Evolutionary conservation across 305 asterid genomes (phyloP).

Genomic region (Fraxinus albicans): DNA sequence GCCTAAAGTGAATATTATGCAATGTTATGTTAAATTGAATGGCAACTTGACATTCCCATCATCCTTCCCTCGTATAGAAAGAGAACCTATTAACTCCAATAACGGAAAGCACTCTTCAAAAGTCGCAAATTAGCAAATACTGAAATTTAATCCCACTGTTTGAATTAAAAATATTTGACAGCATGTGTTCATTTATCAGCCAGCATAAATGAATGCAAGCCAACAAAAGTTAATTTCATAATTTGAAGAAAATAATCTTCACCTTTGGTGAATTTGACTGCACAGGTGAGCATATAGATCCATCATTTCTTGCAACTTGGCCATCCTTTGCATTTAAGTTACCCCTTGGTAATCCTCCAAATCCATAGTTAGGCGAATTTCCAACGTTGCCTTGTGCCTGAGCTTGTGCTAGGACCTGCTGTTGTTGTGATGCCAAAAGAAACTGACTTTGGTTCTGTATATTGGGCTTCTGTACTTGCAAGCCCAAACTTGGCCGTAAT

Average conservation of each 20-base stretch:
- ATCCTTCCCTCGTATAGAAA: neutral
- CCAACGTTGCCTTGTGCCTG: conserved; percentile 90
- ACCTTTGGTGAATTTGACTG: conserved; percentile 90
- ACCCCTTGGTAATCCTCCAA: conserved; percentile 82
- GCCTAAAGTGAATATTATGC: neutral
- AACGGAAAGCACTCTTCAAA: conserved; percentile 6
- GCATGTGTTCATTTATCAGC: neutral
- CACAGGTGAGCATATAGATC: conserved; percentile 86
- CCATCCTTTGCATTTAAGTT: conserved; percentile 78
- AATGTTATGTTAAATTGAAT: neutral
- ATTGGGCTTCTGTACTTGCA: conserved; percentile 89
- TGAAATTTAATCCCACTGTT: neutral
- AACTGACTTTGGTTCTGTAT: conserved; percentile 78
- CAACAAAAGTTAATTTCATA: conserved; percentile 12
- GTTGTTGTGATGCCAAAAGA: conserved; percentile 84
- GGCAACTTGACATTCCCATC: neutral
- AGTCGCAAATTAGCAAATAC: conserved; percentile 12
- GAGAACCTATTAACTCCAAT: neutral
- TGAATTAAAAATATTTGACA: conserved; percentile 9
- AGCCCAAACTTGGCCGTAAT: conserved; percentile 78
- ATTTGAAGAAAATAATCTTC: conserved; percentile 17
- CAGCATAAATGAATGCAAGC: conserved; percentile 17
- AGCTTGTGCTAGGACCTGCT: conserved; percentile 89
- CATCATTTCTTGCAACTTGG: conserved; percentile 90
- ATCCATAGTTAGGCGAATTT: conserved; percentile 69